A percentile compares a stretch with the other conserved stretches of the same genome.
Conservation (phyloP, 2,329 filamentous ascomycete species). For the Beauveria sp. region DNA sequence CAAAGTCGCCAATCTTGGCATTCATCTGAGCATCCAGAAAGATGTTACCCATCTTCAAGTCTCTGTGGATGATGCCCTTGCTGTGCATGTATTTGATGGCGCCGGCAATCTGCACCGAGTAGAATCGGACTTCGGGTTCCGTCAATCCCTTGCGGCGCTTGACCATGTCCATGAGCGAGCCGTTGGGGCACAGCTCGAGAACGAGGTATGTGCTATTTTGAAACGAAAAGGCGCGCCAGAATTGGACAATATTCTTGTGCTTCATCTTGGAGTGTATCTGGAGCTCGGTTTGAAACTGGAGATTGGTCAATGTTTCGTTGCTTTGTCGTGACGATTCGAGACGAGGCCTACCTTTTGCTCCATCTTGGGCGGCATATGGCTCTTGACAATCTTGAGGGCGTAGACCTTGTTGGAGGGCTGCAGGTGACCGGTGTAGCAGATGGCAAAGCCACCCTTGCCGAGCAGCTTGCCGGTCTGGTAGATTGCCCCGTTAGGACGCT, state of each 20-base stretch:
- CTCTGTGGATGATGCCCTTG: slow-evolving; percentile 91
- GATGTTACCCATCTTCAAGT: slow-evolving; percentile 96
- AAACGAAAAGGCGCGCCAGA: slow-evolving; percentile 89
- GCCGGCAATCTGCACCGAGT: slow-evolving; percentile 89
- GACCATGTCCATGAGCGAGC: slow-evolving; percentile 96
- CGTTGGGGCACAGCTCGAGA: slow-evolving; percentile 88
- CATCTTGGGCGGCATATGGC: slow-evolving; percentile 74
- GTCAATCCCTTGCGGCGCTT: slow-evolving; percentile 85
- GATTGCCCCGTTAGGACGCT: slow-evolving; percentile 61
- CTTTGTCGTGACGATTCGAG: too few relatives aligned
- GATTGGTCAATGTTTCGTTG: slow-evolving; percentile 14
- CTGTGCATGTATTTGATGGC: slow-evolving; percentile 97
- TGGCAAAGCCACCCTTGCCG: slow-evolving; percentile 76
- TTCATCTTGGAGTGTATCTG: slow-evolving; percentile 98
- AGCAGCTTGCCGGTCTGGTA: slow-evolving; percentile 69
- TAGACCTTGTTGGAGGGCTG: slow-evolving; percentile 59
- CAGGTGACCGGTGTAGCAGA: slow-evolving; percentile 67
- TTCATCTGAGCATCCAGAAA: slow-evolving; percentile 95
- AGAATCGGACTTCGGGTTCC: slow-evolving; percentile 88
- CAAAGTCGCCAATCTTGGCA: slow-evolving; percentile 96
- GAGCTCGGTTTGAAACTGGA: slow-evolving; percentile 69
- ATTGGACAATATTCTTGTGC: slow-evolving; percentile 92
- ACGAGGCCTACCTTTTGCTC: slow-evolving; percentile 63
- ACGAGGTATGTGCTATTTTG: slow-evolving; percentile 87
- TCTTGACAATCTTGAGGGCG: slow-evolving; percentile 77